A percentile compares a stretch with the other conserved stretches of the same genome.
These are phyloP conservation scores for Torulaspora indica DNA, from an alignment of 805 yeast species.

Conservation along the genomic window DNA sequence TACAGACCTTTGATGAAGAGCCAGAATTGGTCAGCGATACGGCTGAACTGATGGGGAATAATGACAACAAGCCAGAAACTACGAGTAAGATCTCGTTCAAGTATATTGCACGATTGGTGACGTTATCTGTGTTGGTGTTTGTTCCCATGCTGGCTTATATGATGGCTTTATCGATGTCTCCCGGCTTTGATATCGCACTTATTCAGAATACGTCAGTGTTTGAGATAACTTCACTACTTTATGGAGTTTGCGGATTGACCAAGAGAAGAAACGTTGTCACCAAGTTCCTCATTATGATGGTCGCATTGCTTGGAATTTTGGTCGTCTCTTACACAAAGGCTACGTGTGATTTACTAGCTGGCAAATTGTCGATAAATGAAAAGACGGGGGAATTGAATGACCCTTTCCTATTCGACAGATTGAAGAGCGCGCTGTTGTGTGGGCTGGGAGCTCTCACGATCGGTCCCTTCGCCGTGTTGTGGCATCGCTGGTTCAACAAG, in stretches of 20 bases:
- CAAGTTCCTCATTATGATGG: slow-evolving; percentile 29
- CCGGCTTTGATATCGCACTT: slow-evolving; percentile 33
- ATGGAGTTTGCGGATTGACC: slow-evolving; percentile 31
- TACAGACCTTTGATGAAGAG: slow-evolving; percentile 6
- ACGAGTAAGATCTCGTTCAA: slow-evolving; percentile 4
- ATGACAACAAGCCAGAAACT: not conserved
- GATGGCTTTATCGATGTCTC: slow-evolving; percentile 28
- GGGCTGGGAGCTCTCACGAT: slow-evolving; percentile 32
- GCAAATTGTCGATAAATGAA: slow-evolving; percentile 32
- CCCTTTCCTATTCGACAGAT: slow-evolving; percentile 36
- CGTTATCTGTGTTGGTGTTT: slow-evolving; percentile 21
- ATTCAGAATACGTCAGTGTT: slow-evolving; percentile 33
- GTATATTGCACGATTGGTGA: slow-evolving; percentile 18
- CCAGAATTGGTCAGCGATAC: not conserved
- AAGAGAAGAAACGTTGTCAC: slow-evolving; percentile 26
- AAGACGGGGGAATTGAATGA: slow-evolving; percentile 35
- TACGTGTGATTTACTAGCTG: slow-evolving; percentile 33
- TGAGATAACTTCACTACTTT: slow-evolving; percentile 33
- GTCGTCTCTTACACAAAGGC: slow-evolving; percentile 34
- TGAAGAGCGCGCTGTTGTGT: slow-evolving; percentile 33
- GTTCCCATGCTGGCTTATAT: slow-evolving; percentile 23
- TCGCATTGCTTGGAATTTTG: slow-evolving; percentile 29
- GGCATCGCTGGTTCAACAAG: slow-evolving; percentile 29
- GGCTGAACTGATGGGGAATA: not conserved
- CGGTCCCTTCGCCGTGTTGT: slow-evolving; percentile 34